Base-by-base conservation (phyloP, 2,329 filamentous ascomycete species). In the Scytalidium lignicola region DNA sequence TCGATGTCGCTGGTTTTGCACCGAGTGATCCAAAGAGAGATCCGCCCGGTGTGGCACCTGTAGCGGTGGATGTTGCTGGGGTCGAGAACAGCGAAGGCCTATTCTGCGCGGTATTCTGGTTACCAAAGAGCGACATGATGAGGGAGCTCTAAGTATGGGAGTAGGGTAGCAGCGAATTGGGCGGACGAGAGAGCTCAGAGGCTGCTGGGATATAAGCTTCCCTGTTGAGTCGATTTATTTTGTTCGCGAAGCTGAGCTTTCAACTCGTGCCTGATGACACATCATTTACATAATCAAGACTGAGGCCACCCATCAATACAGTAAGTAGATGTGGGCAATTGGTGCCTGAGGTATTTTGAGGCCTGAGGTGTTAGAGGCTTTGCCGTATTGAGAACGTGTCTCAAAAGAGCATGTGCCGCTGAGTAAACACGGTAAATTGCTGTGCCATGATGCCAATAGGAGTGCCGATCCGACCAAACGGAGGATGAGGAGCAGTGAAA, bases 1-100 rank as follows among this genome's bases (percentile, higher is more conserved):
- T 52, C 49, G 45, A 50, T 52, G 28, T 48, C 46, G 54, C 37
- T 50, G 56, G 37, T 54, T 37, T 37, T n/a, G 32, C 4, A 37
- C 15, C 15, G 32, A 37, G 32, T 9, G 32, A 37, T 8, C 32
- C 32, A 37, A 37, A 37, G 4, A 37, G 32, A 28, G 26, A 28
- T 5, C 32, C 32, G 32, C 12, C n/a, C 4, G 32, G 4, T 37
- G 32, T 37, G 32, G 12, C 15, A 37, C 12, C 12, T n/a, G 32
- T 8, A 13, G 32, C 32, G 10, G 32, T 37, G 32, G 32, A n/a
- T 37, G 32, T n/a, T 15, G 32, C n/a, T 37, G 10, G 32, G 15
- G 32, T 37, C 32, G 12, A 13, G 32, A 37, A 37, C 7, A 37
- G 32, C 32, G 45, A 47, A 41, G 45, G 45, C 37, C 41, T 47